These are phyloP conservation scores for Rhizomucor pusillus DNA, from an alignment of 371 early-diverging fungal species.

Conservation along the genomic window DNA sequence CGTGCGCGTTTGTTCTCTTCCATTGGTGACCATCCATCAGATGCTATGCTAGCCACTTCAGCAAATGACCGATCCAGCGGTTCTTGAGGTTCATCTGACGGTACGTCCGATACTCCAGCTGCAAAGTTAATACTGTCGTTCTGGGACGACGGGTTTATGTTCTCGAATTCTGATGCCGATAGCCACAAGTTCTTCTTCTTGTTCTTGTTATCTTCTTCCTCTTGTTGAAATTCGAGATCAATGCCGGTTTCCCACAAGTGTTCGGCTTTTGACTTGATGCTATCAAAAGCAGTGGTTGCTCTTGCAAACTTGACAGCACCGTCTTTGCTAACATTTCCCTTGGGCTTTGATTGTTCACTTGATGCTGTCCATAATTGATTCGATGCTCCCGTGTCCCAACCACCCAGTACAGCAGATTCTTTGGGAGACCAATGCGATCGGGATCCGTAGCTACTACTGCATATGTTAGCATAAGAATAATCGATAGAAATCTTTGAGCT, in stretches of 20 bases:
- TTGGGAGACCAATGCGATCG: no score
- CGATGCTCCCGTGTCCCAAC: no score
- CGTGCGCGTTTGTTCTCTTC: slow-evolving; percentile 1
- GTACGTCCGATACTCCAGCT: background rate
- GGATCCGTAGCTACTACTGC: no score
- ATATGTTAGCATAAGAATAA: no score
- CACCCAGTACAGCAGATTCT: no score
- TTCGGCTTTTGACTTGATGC: slow-evolving; percentile 22
- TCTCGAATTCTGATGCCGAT: slow-evolving; percentile 19
- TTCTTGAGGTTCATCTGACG: background rate
- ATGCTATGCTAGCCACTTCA: background rate
- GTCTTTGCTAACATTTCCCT: background rate
- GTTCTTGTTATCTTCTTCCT: background rate
- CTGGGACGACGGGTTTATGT: background rate
- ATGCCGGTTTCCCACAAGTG: slow-evolving; percentile 31
- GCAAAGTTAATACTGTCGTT: background rate
- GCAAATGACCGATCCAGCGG: slow-evolving; percentile 8
- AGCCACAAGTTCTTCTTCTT: slow-evolving; percentile 27
- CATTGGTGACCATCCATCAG: slow-evolving; percentile 8
- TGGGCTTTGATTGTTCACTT: no score
- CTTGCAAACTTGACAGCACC: slow-evolving; percentile 5
- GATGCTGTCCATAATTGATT: no score
- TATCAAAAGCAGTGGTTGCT: slow-evolving; percentile 21
- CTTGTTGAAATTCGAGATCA: slow-evolving; percentile 19
- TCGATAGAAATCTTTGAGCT: no score